Evolutionary conservation across 306 rosid genomes (phyloP).

Genomic region (Crotalaria pallida): DNA sequence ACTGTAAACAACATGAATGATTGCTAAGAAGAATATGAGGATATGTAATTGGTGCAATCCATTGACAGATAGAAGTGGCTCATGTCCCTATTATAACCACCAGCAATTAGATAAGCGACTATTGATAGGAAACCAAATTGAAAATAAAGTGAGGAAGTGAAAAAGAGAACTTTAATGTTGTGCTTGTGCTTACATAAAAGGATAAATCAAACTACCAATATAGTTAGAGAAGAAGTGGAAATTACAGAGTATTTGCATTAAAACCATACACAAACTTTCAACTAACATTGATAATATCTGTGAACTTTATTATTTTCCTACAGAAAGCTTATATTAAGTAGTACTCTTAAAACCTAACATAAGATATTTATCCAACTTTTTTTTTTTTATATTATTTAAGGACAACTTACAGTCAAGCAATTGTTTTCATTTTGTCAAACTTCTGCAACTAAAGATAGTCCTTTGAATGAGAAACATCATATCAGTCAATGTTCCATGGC

Average conservation of each 20-base stretch:
- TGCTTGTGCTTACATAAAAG: neutral
- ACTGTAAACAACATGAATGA: conserved; percentile 80
- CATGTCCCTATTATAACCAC: conserved; percentile 57
- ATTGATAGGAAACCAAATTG: neutral
- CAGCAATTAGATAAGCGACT: conserved; percentile 9
- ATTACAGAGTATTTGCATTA: neutral
- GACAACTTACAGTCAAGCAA: neutral
- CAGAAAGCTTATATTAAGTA: neutral
- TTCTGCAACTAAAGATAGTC: neutral
- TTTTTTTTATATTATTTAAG: too few relatives aligned
- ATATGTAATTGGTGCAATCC: conserved; percentile 96
- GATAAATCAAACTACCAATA: neutral
- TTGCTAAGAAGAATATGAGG: conserved; percentile 89
- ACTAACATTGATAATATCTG: neutral
- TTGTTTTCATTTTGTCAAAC: neutral
- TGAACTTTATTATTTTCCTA: neutral
- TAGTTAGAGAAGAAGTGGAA: neutral
- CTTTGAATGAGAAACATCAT: neutral
- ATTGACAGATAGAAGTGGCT: conserved; percentile 61
- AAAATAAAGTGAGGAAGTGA: neutral
- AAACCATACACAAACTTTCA: neutral
- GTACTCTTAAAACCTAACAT: neutral
- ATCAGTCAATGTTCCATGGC: too few relatives aligned
- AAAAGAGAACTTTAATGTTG: neutral
- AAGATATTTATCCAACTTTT: neutral